A percentile compares a stretch with the other conserved stretches of the same genome.
phyloP scores from a whole-genome alignment of 495 filamentous ascomycete species.

The Penicillium daleae region DNA sequence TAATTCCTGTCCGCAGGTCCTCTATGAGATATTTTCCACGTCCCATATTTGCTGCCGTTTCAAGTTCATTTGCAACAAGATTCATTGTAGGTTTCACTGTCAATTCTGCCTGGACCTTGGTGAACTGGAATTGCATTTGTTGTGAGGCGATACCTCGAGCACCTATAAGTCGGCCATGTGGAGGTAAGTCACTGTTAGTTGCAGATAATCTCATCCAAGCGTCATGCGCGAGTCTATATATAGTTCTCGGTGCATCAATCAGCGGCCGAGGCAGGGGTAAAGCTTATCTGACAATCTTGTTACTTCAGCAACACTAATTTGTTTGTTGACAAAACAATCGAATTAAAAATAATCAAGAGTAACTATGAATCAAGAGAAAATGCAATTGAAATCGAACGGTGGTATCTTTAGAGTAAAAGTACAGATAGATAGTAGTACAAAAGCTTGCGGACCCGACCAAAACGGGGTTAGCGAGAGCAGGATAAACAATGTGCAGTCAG shows the following conservation, averaged over 20 bases:
- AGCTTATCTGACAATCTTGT: background rate
- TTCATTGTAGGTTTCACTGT: no score
- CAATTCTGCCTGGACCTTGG: no score
- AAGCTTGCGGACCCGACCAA: slow-evolving; percentile 5
- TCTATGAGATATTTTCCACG: no score
- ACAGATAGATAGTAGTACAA: slow-evolving; percentile 27
- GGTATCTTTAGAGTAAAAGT: slow-evolving; percentile 29
- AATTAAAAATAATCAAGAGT: background rate
- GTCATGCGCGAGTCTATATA: background rate
- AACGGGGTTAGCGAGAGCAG: slow-evolving; percentile 9
- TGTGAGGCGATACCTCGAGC: no score
- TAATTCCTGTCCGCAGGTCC: no score
- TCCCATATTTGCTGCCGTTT: no score
- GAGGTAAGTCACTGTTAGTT: background rate
- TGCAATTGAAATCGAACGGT: slow-evolving; percentile 15
- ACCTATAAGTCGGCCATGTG: no score
- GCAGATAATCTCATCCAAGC: background rate
- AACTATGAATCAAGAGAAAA: background rate
- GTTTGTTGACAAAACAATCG: background rate
- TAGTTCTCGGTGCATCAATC: background rate
- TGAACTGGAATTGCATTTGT: no score
- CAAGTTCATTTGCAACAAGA: no score
- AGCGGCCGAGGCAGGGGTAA: background rate
- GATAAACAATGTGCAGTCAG: slow-evolving; percentile 17
- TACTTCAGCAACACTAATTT: background rate